Evolutionary conservation across 2,329 filamentous ascomycete genomes (phyloP).

Genomic region (Neocatenulostroma microsporum): DNA sequence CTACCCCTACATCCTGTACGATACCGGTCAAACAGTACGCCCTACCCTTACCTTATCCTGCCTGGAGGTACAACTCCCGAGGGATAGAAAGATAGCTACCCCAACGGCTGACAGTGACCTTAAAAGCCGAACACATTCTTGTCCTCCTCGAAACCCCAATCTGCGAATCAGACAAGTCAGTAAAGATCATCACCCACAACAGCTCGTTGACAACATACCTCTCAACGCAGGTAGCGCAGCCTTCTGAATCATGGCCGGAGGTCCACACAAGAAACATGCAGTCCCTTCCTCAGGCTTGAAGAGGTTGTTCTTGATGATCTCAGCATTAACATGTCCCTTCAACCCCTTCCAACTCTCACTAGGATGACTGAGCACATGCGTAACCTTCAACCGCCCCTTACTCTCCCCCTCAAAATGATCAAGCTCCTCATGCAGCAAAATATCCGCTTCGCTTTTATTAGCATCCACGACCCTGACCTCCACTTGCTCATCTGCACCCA

Average conservation of each 20-base stretch:
- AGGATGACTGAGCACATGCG: constrained; percentile 42
- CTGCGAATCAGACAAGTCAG: constrained; percentile 7
- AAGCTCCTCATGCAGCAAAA: constrained; percentile 39
- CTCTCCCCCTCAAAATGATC: constrained; percentile 33
- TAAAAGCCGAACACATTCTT: constrained; percentile 40
- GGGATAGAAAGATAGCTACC: too few species aligned
- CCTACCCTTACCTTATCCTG: too few species aligned
- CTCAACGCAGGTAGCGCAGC: constrained; percentile 41
- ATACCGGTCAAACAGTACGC: too few species aligned
- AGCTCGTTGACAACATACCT: constrained; percentile 2
- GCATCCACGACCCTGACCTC: constrained; percentile 41
- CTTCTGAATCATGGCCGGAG: constrained; percentile 45
- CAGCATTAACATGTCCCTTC: constrained; percentile 38
- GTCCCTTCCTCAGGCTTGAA: constrained; percentile 37
- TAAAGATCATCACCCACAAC: too few species aligned
- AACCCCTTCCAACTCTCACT: constrained; percentile 40
- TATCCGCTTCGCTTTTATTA: constrained; percentile 43
- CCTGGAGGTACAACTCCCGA: too few species aligned
- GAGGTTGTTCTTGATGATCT: constrained; percentile 34
- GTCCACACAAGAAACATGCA: constrained; percentile 44
- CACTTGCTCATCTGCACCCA: constrained; percentile 24
- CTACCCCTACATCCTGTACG: too few species aligned
- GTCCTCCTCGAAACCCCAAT: constrained; percentile 41
- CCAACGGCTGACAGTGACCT: too few species aligned
- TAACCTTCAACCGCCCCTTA: constrained; percentile 36